Conservation (phyloP, 1,139 yeast genomes). For the Zygosaccharomyces sapae region DNA sequence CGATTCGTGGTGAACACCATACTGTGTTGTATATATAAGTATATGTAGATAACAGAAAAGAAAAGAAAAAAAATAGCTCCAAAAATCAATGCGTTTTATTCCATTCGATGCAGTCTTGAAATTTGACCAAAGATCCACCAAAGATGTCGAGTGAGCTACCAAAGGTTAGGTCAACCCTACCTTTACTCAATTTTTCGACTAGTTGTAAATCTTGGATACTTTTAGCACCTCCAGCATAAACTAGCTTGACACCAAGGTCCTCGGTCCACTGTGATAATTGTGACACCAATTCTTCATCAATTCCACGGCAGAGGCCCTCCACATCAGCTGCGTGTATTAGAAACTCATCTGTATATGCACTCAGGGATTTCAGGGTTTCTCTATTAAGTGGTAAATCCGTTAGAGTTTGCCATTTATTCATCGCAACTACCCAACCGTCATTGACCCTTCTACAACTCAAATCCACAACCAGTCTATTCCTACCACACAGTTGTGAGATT, state of each 20-base stretch:
- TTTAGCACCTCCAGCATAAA: conserved; percentile 96
- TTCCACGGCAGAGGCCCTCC: conserved; percentile 91
- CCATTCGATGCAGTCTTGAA: conserved; percentile 73
- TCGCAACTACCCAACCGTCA: conserved; percentile 81
- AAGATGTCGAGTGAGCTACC: conserved; percentile 93
- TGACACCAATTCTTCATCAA: conserved; percentile 70
- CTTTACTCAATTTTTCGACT: conserved; percentile 64
- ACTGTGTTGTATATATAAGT: conserved; percentile 6
- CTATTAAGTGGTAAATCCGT: conserved; percentile 57
- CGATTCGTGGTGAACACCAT: conserved; percentile 30
- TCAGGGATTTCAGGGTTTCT: conserved; percentile 51
- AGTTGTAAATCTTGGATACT: conserved; percentile 59
- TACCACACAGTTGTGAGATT: conserved; percentile 40
- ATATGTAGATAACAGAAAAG: not conserved
- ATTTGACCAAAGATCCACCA: conserved; percentile 78
- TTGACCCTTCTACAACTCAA: conserved; percentile 68
- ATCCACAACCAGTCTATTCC: conserved; percentile 73
- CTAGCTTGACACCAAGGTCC: conserved; percentile 55
- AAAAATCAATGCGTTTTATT: conserved; percentile 38
- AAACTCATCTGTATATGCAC: conserved; percentile 75
- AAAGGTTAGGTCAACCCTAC: conserved; percentile 83
- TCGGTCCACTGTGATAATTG: conserved; percentile 77
- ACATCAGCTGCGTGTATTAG: conserved; percentile 97
- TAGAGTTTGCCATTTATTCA: conserved; percentile 93
- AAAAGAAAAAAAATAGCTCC: conserved; percentile 1